Conservation (phyloP, 441 rosid species). For the Bruguiera hainesii region DNA sequence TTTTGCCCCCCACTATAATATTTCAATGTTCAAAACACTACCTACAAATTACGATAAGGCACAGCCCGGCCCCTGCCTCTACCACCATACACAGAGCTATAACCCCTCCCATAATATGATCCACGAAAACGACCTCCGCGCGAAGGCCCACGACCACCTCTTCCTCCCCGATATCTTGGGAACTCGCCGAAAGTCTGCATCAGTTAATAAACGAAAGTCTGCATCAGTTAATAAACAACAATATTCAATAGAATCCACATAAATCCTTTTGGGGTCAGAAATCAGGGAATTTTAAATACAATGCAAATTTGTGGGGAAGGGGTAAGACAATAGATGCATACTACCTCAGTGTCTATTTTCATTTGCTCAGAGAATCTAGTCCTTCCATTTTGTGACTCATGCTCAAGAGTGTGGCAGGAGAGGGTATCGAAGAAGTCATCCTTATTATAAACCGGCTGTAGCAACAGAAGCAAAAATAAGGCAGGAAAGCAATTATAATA, state of each 20-base stretch:
- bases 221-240: conserved; percentile 24
- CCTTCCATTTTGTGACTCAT: conserved; percentile 62
- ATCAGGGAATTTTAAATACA: neutral
- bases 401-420: conserved; percentile 47
- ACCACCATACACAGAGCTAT: conserved; percentile 31
- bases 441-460: conserved; percentile 73
- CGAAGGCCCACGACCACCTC: conserved; percentile 54
- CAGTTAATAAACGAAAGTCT: conserved; percentile 51
- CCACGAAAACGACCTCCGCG: conserved; percentile 57
- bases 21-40: conserved; percentile 1
- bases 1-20: conserved; percentile 3
- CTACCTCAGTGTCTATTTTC: conserved; percentile 83
- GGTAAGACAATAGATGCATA: neutral
- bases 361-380: conserved; percentile 74
- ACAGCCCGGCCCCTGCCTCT: conserved; percentile 32
- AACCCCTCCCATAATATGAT: conserved; percentile 49
- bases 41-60: conserved; percentile 20
- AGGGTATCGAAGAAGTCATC: conserved; percentile 89
- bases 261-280: neutral
- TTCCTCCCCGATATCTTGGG: conserved; percentile 62
- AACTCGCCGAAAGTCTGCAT: conserved; percentile 82
- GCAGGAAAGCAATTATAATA: neutral
- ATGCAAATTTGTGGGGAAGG: too few relatives aligned
- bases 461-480: conserved; percentile 11
- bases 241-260: neutral